Percentiles rank a stretch among this genome's conserved stretches.
These are phyloP conservation scores for Kodamaea restingae DNA, from an alignment of 805 yeast genomes.

Conservation along the genomic window DNA sequence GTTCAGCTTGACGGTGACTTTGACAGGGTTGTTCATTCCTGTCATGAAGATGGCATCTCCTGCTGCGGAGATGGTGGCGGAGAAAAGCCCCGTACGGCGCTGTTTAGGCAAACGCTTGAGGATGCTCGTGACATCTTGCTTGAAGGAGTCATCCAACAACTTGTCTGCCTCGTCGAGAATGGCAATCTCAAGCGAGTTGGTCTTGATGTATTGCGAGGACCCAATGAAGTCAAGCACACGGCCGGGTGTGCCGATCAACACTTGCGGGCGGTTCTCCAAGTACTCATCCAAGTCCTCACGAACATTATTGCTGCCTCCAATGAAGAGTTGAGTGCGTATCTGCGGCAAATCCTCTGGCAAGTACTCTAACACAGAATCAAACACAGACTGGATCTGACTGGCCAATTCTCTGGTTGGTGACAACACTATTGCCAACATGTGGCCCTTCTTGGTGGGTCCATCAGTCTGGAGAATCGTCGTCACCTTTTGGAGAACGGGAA, in stretches of 20 bases:
- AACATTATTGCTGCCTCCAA: conserved; percentile 59
- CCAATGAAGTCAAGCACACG: conserved; percentile 71
- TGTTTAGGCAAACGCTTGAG: conserved; percentile 77
- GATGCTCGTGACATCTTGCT: conserved; percentile 62
- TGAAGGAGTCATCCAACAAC: conserved; percentile 73
- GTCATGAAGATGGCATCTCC: conserved; percentile 75
- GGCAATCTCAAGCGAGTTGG: conserved; percentile 63
- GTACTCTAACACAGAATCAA: conserved; percentile 53
- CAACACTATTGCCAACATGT: conserved; percentile 65
- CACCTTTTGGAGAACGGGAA: conserved; percentile 76
- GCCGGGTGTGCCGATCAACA: conserved; percentile 91
- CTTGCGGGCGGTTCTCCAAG: conserved; percentile 55
- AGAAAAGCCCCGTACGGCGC: conserved; percentile 87
- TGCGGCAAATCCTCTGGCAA: conserved; percentile 45
- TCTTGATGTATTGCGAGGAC: conserved; percentile 49
- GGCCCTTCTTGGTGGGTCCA: conserved; percentile 51
- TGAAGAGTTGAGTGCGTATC: conserved; percentile 56
- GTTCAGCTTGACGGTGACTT: conserved; percentile 66
- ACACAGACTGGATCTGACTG: conserved; percentile 64
- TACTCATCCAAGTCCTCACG: conserved; percentile 70
- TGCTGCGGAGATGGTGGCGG: conserved; percentile 88
- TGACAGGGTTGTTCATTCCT: conserved; percentile 92
- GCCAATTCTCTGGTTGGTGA: conserved; percentile 75
- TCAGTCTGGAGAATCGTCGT: conserved; percentile 23
- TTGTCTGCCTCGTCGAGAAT: conserved; percentile 94